Evolutionary conservation across 2,329 filamentous ascomycete genomes (phyloP), one percentile per base, ranked within the genome.

Genomic region (Scedosporium apiospermum): DNA sequence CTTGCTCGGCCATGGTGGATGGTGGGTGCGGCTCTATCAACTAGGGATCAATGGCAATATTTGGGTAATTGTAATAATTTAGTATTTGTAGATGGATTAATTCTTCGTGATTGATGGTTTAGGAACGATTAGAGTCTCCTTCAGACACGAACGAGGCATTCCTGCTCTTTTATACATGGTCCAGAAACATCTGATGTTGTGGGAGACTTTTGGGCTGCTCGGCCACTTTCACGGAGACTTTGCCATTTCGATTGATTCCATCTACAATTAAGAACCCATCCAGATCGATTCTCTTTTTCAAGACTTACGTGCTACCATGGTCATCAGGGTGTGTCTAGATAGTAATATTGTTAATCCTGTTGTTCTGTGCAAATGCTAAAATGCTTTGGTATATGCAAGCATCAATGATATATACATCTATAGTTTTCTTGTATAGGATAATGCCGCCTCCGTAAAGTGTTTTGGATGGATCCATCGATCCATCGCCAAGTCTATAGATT

Each of bases 211-310:
- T 14, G 26, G 26, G 59, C 34, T 16, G 14, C 21, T 26, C 58
- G 58, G 58, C 42, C 44, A 60, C 58, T 60, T 60, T 46, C 23
- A 23, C 60, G 60, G 60, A 61, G 60, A 62, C 60, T 62, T 58
- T 58, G 23, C 14, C 23, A 9, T 23, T 23, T 16, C 1, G n/a
- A 57, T 21, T 27, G n/a, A 23, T 23, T 2, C 6, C 18, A 6
- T 30, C 21, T 7, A n/a, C n/a, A 3, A 4, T 18, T 51, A 1
- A 3, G 46, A 14, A 38, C 12, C 34, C 34, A 38, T 3, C 34
- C 9, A 38, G 34, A 38, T 38, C 10, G 10, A 38, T 38, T 38
- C 10, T 38, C 10, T 38, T 38, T 38, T 9, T 38, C 34, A 14
- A 38, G 34, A 12, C 34, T 12, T 9, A 38, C 9, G 34, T 14